Conservation (phyloP, 306 rosid genomes). For the Boehmeria nivea region DNA sequence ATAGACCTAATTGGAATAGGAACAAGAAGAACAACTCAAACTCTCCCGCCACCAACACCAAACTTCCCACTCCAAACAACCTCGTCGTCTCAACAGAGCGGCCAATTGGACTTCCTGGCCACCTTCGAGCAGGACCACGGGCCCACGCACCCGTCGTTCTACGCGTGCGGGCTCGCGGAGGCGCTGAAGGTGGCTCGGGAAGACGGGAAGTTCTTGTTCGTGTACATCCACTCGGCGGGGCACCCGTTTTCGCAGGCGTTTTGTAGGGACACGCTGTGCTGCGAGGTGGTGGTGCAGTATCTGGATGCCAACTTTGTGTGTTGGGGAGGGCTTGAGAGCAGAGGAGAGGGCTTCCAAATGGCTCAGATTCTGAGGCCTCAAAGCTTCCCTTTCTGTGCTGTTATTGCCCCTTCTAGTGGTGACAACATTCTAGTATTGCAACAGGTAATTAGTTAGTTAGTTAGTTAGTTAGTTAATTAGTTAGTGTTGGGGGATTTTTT, state of each 20-base stretch:
- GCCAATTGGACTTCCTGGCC: slow-evolving; percentile 43
- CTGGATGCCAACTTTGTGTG: slow-evolving; percentile 75
- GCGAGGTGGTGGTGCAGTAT: slow-evolving; percentile 54
- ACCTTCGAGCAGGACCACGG: slow-evolving; percentile 58
- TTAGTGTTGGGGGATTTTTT: too few species aligned
- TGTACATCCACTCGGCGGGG: slow-evolving; percentile 74
- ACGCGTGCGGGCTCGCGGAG: slow-evolving; percentile 49
- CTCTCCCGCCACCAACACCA: slow-evolving; percentile 17
- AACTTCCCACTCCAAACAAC: slow-evolving; percentile 28
- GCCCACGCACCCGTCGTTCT: slow-evolving; percentile 55
- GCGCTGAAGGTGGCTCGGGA: slow-evolving; percentile 55
- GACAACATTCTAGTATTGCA: slow-evolving; percentile 47
- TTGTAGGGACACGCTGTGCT: slow-evolving; percentile 60
- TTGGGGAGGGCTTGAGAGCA: slow-evolving; percentile 59
- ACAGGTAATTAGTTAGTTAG: too few species aligned
- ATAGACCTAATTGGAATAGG: slow-evolving; percentile 37
- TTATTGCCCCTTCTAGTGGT: slow-evolving; percentile 46
- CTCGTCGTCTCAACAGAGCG: slow-evolving; percentile 31
- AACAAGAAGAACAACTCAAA: slow-evolving; percentile 43
- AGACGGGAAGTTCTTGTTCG: slow-evolving; percentile 61
- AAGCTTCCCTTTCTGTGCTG: slow-evolving; percentile 63
- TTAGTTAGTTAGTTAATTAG: too few species aligned
- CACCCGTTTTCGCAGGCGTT: slow-evolving; percentile 55
- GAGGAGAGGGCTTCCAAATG: slow-evolving; percentile 65
- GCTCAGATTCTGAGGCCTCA: slow-evolving; percentile 44